Base-by-base conservation (phyloP, 2,329 filamentous ascomycete genomes). In the Pestalotiopsis sp. region DNA sequence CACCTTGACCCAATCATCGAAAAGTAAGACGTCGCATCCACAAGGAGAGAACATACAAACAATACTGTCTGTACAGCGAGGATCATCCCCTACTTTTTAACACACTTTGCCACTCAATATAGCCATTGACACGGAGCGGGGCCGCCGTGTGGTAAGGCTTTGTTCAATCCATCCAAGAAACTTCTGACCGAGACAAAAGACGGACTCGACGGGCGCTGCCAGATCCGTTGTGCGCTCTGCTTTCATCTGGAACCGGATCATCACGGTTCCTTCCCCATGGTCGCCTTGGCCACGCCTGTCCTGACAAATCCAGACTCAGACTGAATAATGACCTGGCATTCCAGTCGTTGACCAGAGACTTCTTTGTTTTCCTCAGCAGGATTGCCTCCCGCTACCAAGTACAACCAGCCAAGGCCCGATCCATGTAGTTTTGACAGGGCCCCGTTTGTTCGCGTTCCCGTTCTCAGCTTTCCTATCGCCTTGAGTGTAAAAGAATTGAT, bases 221-320 rank as follows among this genome's bases (percentile, higher is more conserved):
- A 64, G 41, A 70, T 71, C 73, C 66, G 70, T 72, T 68, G 66
- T 71, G 66, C 62, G 59, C 69, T 70, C 68, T 73, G 69, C 64
- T 75, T 72, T 71, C 66, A 68, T 73, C 68, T 67, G 36, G 64
- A 56, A 27, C 45, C 45, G 45, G 45, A 52, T 52, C n/a, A 20
- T 20, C 45, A 52, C 45, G 58, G 52, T 66, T 67, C 38, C 62
- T 36, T 70, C 67, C 66, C 58, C 68, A 66, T 66, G 61, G 61
- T 45, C 38, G 25, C 45, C 70, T 68, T 69, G 61, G 69, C 61
- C 63, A 49, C 57, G 58, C 62, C 52, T 68, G 4, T 23, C 45
- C 52, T 68, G 63, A 68, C 70, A 69, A 73, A 69, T 72, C 45
- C 68, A 72, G 68, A 67, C 56, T 23, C 27, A 64, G 59, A 49